These are phyloP conservation scores for Allomyces macrogynus DNA, from an alignment of 192 early-diverging fungal species.

Conservation along the genomic window DNA sequence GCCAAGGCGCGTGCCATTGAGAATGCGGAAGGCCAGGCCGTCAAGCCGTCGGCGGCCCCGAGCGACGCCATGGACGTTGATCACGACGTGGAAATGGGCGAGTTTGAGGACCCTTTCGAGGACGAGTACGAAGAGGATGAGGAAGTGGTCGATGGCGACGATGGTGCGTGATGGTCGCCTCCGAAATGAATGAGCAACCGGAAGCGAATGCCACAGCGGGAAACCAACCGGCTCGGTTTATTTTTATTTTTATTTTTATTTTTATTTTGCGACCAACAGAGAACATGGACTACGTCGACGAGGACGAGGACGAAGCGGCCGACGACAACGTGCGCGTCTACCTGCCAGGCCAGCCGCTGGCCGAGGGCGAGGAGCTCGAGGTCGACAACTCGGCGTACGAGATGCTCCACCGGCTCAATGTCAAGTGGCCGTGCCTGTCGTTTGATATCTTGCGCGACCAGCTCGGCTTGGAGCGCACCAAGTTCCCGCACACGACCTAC, in stretches of 20 bases:
- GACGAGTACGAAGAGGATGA: constrained; percentile 57
- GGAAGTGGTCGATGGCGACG: constrained; percentile 21
- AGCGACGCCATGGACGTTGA: constrained; percentile 17
- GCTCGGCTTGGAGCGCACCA: constrained; percentile 52
- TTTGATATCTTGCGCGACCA: constrained; percentile 86
- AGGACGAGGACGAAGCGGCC: constrained; percentile 35
- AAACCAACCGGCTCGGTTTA: constrained; percentile 1
- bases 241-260: too few species aligned
- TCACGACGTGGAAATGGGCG: constrained; percentile 48
- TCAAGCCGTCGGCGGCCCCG: constrained; percentile 4
- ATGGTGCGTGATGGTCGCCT: constrained; percentile 4
- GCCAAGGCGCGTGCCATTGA: constrained; percentile 13
- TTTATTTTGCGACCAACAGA: constrained; percentile 7
- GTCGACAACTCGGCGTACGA: constrained; percentile 87
- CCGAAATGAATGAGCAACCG: too few species aligned
- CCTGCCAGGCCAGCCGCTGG: constrained; percentile 73
- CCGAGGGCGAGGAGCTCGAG: constrained; percentile 72
- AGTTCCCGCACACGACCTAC: constrained; percentile 83
- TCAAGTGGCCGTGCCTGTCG: constrained; percentile 88
- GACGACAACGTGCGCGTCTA: constrained; percentile 51
- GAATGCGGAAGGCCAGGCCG: constrained; percentile 8
- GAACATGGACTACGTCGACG: constrained; percentile 26
- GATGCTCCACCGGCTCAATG: constrained; percentile 85
- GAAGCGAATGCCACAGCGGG: too few species aligned
- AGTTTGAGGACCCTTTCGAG: constrained; percentile 85